These are phyloP conservation scores for Exophiala sp. DNA, from an alignment of 2,329 filamentous ascomycete genomes.

Conservation along the genomic window DNA sequence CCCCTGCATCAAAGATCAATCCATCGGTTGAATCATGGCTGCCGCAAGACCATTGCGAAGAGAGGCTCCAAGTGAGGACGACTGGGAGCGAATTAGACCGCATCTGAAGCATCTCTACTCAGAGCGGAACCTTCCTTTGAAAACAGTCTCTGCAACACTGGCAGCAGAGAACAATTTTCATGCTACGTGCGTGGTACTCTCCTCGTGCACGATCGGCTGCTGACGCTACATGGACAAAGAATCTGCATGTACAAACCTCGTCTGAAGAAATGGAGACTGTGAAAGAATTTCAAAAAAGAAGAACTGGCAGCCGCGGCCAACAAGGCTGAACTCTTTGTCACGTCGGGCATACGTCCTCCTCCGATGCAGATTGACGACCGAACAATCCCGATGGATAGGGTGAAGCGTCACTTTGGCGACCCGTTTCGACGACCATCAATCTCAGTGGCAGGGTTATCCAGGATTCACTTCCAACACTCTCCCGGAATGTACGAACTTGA, in stretches of 20 bases:
- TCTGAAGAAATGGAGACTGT: conserved; percentile 16
- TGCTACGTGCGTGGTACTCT: too few relatives aligned
- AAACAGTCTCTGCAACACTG: conserved; percentile 70
- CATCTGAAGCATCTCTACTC: conserved; percentile 70
- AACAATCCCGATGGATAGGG: conserved; percentile 3
- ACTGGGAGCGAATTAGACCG: conserved; percentile 63
- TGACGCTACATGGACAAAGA: too few relatives aligned
- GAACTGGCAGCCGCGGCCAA: conserved; percentile 15
- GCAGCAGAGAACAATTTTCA: conserved; percentile 61
- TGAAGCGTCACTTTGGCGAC: conserved; percentile 13
- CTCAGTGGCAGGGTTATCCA: neutral
- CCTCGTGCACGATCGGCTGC: too few relatives aligned
- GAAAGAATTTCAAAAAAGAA: conserved; percentile 18
- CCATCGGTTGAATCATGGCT: neutral
- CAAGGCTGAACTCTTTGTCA: conserved; percentile 1
- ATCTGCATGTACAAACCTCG: conserved; percentile 19
- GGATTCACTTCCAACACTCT: conserved; percentile 6
- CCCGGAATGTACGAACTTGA: conserved; percentile 7
- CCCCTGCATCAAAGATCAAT: too few relatives aligned
- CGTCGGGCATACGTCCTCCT: conserved; percentile 4
- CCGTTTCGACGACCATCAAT: neutral
- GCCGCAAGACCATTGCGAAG: neutral
- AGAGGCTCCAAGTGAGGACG: conserved; percentile 26
- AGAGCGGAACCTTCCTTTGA: conserved; percentile 61
- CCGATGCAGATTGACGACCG: neutral